These are phyloP conservation scores for Galerina marginata DNA, from an alignment of 768 basidiomycete species.

Conservation along the genomic window DNA sequence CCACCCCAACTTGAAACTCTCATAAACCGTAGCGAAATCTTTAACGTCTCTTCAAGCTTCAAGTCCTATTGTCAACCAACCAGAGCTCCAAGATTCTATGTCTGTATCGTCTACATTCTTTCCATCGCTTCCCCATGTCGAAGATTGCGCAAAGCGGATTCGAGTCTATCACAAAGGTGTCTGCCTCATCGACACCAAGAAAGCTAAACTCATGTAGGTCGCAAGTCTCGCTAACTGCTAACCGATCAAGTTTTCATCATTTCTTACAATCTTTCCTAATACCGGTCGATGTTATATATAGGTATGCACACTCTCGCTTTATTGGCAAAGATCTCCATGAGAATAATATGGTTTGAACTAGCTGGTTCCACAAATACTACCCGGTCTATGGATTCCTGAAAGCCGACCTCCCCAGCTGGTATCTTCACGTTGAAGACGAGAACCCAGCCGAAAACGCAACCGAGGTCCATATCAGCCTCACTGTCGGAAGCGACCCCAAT, in stretches of 20 bases:
- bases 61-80: neutral
- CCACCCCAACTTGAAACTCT: too few species aligned
- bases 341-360: neutral
- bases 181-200: constrained; percentile 59
- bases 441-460: constrained; percentile 22
- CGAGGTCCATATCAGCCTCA: constrained; percentile 50
- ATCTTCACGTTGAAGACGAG: constrained; percentile 39
- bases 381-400: constrained; percentile 60
- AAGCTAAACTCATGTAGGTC: constrained; percentile 63
- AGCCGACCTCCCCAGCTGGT: constrained; percentile 49
- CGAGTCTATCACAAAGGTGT: constrained; percentile 57
- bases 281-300: neutral
- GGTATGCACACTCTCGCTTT: too few species aligned
- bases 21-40: neutral
- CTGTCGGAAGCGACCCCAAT: constrained; percentile 38
- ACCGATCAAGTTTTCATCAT: neutral
- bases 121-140: constrained; percentile 47
- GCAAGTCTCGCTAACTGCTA: neutral
- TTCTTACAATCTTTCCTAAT: neutral
- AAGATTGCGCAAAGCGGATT: constrained; percentile 54
- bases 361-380: constrained; percentile 62
- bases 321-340: too few species aligned
- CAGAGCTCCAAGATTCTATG: constrained; percentile 5
- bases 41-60: neutral
- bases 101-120: constrained; percentile 28